Evolutionary conservation across 176 grass and related monocot species (phyloP).

Genomic region (sorghum (Sorghum bicolor)): Sorghum_bicolor_NCBIv3 NC_012875.2:60951501-60952000

Average conservation of each 20-base stretch:
- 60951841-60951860: slow-evolving; percentile 30
- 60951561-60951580: slow-evolving; percentile 73
- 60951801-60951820: slow-evolving; percentile 40
- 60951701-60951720: neutral
- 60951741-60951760: slow-evolving; percentile 50
- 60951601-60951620: slow-evolving; percentile 63
- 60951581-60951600: slow-evolving; percentile 51
- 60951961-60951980: neutral
- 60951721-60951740: neutral
- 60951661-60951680: neutral
- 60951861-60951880: neutral
- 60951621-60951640: slow-evolving; percentile 76
- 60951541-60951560: slow-evolving; percentile 71
- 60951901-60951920: neutral
- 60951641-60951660: slow-evolving; percentile 89
- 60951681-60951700: neutral
- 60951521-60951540: slow-evolving; percentile 46
- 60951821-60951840: slow-evolving; percentile 38
- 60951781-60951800: slow-evolving; percentile 54
- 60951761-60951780: slow-evolving; percentile 75
- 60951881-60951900: neutral
- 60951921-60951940: neutral
- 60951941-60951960: neutral
- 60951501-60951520: neutral
- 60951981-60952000: neutral